Conservation (phyloP, 2,329 filamentous ascomycete species). For the Fusarium liriodendri region DNA sequence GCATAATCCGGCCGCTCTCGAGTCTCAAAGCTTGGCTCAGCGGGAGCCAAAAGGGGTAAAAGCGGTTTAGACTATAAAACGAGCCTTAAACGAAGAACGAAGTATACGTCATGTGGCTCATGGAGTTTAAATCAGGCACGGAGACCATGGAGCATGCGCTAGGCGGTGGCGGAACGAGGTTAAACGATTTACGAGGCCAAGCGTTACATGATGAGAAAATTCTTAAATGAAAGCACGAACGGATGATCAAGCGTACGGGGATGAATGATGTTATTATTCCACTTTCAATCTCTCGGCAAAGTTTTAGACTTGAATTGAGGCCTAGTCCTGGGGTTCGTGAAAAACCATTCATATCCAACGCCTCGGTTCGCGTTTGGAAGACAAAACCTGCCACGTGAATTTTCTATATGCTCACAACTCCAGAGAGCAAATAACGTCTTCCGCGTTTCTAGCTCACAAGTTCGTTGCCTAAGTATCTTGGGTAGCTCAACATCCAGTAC, state of each 20-base stretch:
- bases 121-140: not conserved
- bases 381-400: not conserved
- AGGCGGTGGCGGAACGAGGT: not conserved
- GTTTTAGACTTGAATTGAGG: not conserved
- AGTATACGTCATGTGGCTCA: not conserved
- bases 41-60: not conserved
- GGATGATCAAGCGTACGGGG: not conserved
- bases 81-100: not conserved
- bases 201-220: not conserved
- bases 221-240: not conserved
- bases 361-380: not conserved
- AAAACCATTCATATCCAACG: not conserved
- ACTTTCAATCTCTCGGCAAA: too few species aligned
- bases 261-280: not conserved
- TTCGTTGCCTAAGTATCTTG: not conserved
- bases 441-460: not conserved
- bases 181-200: not conserved
- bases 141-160: not conserved
- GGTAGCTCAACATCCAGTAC: not conserved
- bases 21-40: not conserved
- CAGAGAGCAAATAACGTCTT: not conserved
- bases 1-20: not conserved
- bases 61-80: not conserved
- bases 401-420: not conserved
- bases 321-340: not conserved